Conservation (phyloP, 495 filamentous ascomycete species). For the Xylaria cubensis region DNA sequence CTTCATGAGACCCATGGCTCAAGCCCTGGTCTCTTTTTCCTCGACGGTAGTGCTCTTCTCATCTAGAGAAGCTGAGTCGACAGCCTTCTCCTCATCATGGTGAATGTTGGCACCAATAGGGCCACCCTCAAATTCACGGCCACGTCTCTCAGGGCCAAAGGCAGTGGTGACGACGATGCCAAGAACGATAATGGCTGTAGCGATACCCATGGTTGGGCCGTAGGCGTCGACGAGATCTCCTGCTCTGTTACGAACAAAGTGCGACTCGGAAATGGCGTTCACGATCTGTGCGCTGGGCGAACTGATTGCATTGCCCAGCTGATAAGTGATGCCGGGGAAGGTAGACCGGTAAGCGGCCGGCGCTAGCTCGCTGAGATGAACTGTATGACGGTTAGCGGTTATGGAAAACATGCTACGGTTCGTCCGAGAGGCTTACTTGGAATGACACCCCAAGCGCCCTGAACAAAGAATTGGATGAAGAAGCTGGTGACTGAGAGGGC, state of each 20-base stretch:
- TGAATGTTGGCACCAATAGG: conserved; percentile 60
- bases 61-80: conserved; percentile 29
- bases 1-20: neutral
- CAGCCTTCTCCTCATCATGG: conserved; percentile 31
- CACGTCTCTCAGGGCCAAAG: conserved; percentile 69
- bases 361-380: conserved; percentile 79
- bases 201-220: conserved; percentile 71
- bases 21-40: conserved; percentile 11
- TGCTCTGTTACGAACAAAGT: conserved; percentile 51
- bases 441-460: conserved; percentile 80
- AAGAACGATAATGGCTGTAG: conserved; percentile 70
- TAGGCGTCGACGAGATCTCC: conserved; percentile 68
- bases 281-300: conserved; percentile 76
- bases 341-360: conserved; percentile 75
- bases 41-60: conserved; percentile 22
- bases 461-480: conserved; percentile 79
- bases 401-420: neutral
- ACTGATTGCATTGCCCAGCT: conserved; percentile 79
- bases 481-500: conserved; percentile 71
- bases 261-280: conserved; percentile 67
- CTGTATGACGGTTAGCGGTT: conserved; percentile 33
- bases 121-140: conserved; percentile 69
- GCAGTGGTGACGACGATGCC: conserved; percentile 68
- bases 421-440: conserved; percentile 45
- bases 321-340: conserved; percentile 72